These are phyloP conservation scores for Termitomyces sp. DNA, from an alignment of 768 basidiomycete genomes.

Conservation along the genomic window DNA sequence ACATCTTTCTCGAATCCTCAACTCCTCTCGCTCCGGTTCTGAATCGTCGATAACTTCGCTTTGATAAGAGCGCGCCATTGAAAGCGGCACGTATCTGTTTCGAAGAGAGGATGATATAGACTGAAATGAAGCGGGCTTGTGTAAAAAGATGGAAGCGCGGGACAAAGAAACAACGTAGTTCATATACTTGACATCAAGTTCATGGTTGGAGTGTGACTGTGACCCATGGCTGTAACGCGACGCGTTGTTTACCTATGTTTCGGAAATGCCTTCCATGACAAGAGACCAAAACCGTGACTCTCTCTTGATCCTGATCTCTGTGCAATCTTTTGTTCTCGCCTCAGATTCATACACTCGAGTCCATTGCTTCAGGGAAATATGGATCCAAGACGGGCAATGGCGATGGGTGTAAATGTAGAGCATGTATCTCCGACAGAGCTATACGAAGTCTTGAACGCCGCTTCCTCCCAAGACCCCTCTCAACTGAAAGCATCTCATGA, in stretches of 20 bases:
- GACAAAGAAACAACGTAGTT: background rate
- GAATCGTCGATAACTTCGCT: conserved; percentile 61
- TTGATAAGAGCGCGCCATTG: conserved; percentile 2
- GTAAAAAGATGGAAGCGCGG: background rate
- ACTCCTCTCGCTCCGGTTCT: conserved; percentile 61
- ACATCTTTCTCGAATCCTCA: conserved; percentile 19
- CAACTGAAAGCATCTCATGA: conserved; percentile 46
- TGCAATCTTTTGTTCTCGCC: background rate
- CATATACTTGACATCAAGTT: background rate
- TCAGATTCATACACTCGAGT: background rate
- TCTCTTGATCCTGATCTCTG: conserved; percentile 2
- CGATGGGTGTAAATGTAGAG: conserved; percentile 33
- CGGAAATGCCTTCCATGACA: background rate
- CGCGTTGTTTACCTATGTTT: conserved; percentile 45
- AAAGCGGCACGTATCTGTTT: background rate
- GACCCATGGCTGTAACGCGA: conserved; percentile 25
- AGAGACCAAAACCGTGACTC: background rate
- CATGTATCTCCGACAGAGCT: conserved; percentile 61
- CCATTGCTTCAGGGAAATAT: conserved; percentile 12
- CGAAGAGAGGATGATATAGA: background rate
- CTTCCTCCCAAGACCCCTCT: conserved; percentile 72
- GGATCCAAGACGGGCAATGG: conserved; percentile 24
- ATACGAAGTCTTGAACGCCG: conserved; percentile 59
- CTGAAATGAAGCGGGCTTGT: background rate
- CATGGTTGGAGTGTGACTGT: conserved; percentile 9